Percentiles rank a stretch among this genome's conserved stretches.
Conservation (phyloP, 106 monocot genomes). For the Narthecium ossifragum region DNA sequence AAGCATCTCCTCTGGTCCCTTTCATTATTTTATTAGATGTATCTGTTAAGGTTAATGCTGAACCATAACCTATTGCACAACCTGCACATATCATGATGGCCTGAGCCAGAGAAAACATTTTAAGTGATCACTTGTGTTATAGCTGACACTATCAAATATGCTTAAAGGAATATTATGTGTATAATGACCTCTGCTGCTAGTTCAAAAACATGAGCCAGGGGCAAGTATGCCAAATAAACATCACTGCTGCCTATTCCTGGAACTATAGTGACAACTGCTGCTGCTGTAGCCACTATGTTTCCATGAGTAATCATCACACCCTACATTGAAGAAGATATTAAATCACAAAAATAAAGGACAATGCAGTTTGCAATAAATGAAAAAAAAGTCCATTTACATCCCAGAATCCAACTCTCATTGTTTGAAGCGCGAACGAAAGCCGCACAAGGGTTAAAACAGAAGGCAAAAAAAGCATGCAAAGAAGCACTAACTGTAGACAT, state of each 20-base stretch:
- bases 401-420: too few relatives aligned
- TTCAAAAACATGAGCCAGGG: constrained; percentile 64
- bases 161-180: neutral
- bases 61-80: constrained; percentile 51
- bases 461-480: too few relatives aligned
- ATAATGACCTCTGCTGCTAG: constrained; percentile 47
- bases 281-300: constrained; percentile 37
- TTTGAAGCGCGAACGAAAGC: too few relatives aligned
- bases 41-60: constrained; percentile 53
- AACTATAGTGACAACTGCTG: constrained; percentile 38
- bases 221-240: constrained; percentile 54
- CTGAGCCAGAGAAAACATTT: constrained; percentile 12
- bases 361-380: neutral
- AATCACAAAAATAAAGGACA: neutral
- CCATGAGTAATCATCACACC: constrained; percentile 63
- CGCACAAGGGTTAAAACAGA: too few relatives aligned
- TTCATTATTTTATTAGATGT: constrained; percentile 64
- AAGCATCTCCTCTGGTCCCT: constrained; percentile 69
- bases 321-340: constrained; percentile 15
- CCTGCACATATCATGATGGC: constrained; percentile 42
- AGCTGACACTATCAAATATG: too few relatives aligned
- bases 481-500: too few relatives aligned
- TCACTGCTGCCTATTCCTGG: constrained; percentile 33
- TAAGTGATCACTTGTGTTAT: neutral
- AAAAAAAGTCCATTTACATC: too few relatives aligned